Evolutionary conservation across 345 rosid genomes (phyloP), one percentile per base, ranked within the genome.

Genomic region (Anastatica hierochuntica): DNA sequence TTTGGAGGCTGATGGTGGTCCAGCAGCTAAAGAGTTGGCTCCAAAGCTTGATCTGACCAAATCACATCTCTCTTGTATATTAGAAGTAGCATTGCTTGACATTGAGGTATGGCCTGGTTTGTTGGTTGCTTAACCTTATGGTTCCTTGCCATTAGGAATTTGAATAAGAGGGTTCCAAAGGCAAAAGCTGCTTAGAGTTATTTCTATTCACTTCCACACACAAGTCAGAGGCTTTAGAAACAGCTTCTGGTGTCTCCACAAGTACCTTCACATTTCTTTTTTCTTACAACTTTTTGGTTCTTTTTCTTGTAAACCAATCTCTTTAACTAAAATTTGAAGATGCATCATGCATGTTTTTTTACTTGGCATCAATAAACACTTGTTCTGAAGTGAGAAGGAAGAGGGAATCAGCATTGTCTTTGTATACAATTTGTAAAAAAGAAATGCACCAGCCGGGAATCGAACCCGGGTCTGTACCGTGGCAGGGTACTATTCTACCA

Each of bases 1-100:
- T 87, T 87, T 66, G 92, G 78, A 26, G n/a, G 51, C 49, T 9
- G 80, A 90, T 56, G 98, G 98, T 41, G 98, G 95, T 38, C 89
- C 84, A 56, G 95, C 92, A 12, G 92, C 88, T 3, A 79, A 72
- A 71, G 89, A 82, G 70, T 62, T 84, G 70, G 60, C 67, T 41
- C 81, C 89, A 14, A 90, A 90, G 80, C 64, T 84, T 58, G 59
- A 58, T 34, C 44, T 77, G 62, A 70, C 72, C 30, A 72, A 58
- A 72, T 49, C 68, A 38, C 92, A 76, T 72, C 17, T 84, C 41
- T 73, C 87, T 23, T 68, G 79, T 19, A 70, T 38, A 55, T 26
- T 74, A 49, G 89, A 80, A 29, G 52, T 80, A 1, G 62, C 12
- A 10, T 59, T 74, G 12, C 89, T 88, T 6, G 68, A 72, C 36